Conservation (phyloP, 1,139 yeast species). For the Candida anutae region DNA sequence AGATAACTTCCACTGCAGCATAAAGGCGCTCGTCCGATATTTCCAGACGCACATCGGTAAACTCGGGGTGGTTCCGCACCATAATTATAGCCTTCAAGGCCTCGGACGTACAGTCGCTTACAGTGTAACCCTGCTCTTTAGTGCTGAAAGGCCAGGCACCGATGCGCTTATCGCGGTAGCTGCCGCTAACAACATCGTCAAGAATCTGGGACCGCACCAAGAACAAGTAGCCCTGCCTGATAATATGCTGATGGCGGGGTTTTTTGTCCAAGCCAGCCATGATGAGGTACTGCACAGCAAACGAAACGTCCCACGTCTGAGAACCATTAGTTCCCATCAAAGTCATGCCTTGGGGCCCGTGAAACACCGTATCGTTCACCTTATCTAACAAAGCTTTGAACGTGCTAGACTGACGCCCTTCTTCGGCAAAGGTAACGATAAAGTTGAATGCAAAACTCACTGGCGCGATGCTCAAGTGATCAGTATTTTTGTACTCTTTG, state of each 20-base stretch:
- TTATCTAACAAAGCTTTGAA: constrained; percentile 52
- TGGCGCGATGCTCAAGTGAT: constrained; percentile 85
- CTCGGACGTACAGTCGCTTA: constrained; percentile 96
- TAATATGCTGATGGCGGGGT: constrained; percentile 57
- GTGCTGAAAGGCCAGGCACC: constrained; percentile 99
- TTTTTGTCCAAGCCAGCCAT: constrained; percentile 71
- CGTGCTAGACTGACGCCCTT: constrained; percentile 42
- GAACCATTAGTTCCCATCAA: constrained; percentile 97
- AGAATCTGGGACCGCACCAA: constrained; percentile 79
- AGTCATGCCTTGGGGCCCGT: constrained; percentile 86
- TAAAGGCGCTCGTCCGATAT: constrained; percentile 49
- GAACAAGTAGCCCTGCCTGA: constrained; percentile 60
- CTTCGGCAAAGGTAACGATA: constrained; percentile 58
- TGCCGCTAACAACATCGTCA: constrained; percentile 68
- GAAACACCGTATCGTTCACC: constrained; percentile 71
- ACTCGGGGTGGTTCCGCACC: constrained; percentile 65
- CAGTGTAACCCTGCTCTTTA: constrained; percentile 92
- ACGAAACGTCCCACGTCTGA: constrained; percentile 96
- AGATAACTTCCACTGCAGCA: constrained; percentile 59
- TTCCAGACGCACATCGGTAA: constrained; percentile 36
- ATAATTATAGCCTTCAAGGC: constrained; percentile 88
- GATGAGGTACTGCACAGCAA: constrained; percentile 77
- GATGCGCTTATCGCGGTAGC: constrained; percentile 71
- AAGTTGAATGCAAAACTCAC: constrained; percentile 82
- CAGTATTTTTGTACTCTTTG: constrained; percentile 75